Evolutionary conservation across 495 filamentous ascomycete genomes (phyloP).

Genomic region (Lophiotrema nucula): DNA sequence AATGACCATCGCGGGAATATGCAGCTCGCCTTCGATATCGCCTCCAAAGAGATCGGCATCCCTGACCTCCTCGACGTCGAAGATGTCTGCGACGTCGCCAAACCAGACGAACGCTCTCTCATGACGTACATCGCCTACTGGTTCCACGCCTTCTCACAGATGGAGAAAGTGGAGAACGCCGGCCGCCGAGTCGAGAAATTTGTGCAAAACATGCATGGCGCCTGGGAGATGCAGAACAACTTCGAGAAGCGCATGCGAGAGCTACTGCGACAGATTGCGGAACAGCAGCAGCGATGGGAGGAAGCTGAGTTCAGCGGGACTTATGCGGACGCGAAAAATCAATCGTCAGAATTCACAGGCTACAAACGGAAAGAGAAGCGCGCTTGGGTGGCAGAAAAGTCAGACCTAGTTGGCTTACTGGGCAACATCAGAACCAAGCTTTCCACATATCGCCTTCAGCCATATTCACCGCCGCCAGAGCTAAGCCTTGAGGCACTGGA

Average conservation of each 20-base stretch:
- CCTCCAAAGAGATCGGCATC: constrained; percentile 93
- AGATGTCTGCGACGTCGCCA: constrained; percentile 94
- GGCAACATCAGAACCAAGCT: constrained; percentile 99
- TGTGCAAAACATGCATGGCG: constrained; percentile 97
- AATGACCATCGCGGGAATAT: constrained; percentile 94
- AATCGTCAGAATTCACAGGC: constrained; percentile 71
- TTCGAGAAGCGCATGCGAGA: constrained; percentile 87
- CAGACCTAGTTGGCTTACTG: constrained; percentile 83
- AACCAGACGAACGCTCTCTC: constrained; percentile 90
- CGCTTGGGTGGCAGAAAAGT: constrained; percentile 96
- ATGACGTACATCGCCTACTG: constrained; percentile 99
- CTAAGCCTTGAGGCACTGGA: constrained; percentile 78
- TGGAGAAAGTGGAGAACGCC: constrained; percentile 97
- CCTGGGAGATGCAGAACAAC: constrained; percentile 97
- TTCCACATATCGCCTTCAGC: constrained; percentile 84
- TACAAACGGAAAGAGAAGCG: constrained; percentile 90
- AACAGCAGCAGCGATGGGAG: constrained; percentile 72
- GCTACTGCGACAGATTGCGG: constrained; percentile 69
- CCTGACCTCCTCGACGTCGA: constrained; percentile 94
- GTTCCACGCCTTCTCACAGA: constrained; percentile 98
- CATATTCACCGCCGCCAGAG: constrained; percentile 84
- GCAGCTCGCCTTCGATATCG: constrained; percentile 95
- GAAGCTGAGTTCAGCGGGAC: constrained; percentile 81
- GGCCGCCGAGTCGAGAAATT: constrained; percentile 97
- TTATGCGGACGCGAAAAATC: constrained; percentile 88